These are phyloP conservation scores for Vigna angularis DNA, from an alignment of 306 rosid species.

Conservation along the genomic window DNA sequence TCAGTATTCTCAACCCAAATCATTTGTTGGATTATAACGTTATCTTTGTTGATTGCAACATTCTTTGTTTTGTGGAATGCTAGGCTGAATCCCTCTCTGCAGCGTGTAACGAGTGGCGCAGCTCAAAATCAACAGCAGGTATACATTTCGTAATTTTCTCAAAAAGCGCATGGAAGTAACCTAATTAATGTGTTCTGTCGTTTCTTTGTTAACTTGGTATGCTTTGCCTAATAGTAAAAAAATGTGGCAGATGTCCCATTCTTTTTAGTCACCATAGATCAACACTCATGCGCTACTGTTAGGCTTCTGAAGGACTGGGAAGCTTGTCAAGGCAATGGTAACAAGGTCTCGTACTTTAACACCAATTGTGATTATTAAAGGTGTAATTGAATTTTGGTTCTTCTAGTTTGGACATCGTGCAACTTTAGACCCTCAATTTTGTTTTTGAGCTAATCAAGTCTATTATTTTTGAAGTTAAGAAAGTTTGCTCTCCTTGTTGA, in stretches of 20 bases:
- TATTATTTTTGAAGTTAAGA: neutral
- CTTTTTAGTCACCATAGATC: conserved; percentile 70
- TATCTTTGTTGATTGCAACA: conserved; percentile 27
- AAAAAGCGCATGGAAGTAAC: neutral
- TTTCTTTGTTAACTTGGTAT: conserved; percentile 22
- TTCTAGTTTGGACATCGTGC: neutral
- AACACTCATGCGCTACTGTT: conserved; percentile 65
- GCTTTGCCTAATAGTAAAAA: conserved; percentile 42
- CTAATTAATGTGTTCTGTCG: conserved; percentile 7
- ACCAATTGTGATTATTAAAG: conserved; percentile 39
- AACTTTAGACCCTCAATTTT: neutral
- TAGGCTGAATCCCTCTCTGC: conserved; percentile 83
- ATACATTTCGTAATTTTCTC: conserved; percentile 22
- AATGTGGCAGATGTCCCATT: conserved; percentile 78
- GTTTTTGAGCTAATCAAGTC: neutral
- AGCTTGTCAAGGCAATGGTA: conserved; percentile 54
- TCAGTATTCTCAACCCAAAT: neutral
- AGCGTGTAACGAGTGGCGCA: conserved; percentile 87
- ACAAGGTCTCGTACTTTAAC: conserved; percentile 67
- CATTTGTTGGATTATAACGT: conserved; percentile 18
- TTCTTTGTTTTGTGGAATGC: conserved; percentile 32
- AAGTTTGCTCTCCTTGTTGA: neutral
- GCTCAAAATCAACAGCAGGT: conserved; percentile 78
- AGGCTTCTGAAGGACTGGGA: conserved; percentile 87
- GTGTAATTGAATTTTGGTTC: neutral